A percentile compares a stretch with the other conserved stretches of the same genome.
phyloP scores from a whole-genome alignment of 176 grass and related monocot species.

The Pontederia crassipes region DNA sequence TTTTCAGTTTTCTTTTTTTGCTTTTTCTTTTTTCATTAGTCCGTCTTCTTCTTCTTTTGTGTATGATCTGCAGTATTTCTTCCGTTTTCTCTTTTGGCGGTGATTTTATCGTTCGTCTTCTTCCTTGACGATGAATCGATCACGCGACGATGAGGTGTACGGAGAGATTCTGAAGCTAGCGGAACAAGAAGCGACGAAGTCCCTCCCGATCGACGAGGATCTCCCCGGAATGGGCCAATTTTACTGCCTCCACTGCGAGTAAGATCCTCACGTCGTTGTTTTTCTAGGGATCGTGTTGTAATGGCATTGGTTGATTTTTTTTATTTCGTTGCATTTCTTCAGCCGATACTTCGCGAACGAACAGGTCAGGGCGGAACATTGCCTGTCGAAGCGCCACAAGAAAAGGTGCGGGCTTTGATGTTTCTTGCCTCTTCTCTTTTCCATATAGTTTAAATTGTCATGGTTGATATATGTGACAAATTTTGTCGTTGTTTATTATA shows the following conservation, averaged over 20 bases:
- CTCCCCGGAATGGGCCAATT: conserved; percentile 93
- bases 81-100: neutral
- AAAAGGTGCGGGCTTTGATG: conserved; percentile 38
- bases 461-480: neutral
- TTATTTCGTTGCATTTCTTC: conserved; percentile 16
- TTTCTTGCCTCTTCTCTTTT: neutral
- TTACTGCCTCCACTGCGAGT: conserved; percentile 98
- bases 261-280: neutral
- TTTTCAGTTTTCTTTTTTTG: neutral
- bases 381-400: conserved; percentile 87
- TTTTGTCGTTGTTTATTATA: no score
- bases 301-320: neutral
- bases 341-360: conserved; percentile 83
- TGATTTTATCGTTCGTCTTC: neutral
- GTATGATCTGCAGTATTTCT: no score
- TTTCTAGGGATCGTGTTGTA: neutral
- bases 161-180: conserved; percentile 77
- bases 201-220: conserved; percentile 63
- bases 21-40: neutral
- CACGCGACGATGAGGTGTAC: conserved; percentile 72
- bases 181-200: conserved; percentile 30
- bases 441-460: neutral
- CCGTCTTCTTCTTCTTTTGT: no score
- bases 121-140: conserved; percentile 1
- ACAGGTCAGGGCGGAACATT: conserved; percentile 51